phyloP scores from a whole-genome alignment of 2,329 filamentous ascomycete species.

The Escovopsis weberi region DNA sequence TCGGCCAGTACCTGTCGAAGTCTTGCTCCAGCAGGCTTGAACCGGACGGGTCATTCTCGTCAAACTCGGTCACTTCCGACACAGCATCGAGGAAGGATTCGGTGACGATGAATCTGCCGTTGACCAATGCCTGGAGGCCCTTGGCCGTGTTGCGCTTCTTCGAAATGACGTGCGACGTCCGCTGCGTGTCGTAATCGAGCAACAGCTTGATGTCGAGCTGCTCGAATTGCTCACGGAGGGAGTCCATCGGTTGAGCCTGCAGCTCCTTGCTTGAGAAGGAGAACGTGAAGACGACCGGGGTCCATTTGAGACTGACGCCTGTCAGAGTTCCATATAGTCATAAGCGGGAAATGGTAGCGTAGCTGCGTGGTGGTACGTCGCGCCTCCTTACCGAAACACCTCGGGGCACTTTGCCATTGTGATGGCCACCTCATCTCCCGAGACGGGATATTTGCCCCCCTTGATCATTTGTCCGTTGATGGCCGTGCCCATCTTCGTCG shows the following conservation, averaged over 20 bases:
- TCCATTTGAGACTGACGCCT: slow-evolving; percentile 56
- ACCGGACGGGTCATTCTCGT: slow-evolving; percentile 34
- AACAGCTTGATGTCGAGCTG: slow-evolving; percentile 80
- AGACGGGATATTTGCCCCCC: slow-evolving; percentile 43
- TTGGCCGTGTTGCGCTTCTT: slow-evolving; percentile 83
- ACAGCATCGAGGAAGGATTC: slow-evolving; percentile 61
- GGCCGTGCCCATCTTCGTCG: slow-evolving; percentile 72
- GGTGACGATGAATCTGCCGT: slow-evolving; percentile 64
- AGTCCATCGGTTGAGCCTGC: slow-evolving; percentile 48
- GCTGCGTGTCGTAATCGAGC: slow-evolving; percentile 50
- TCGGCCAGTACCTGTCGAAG: slow-evolving; percentile 67
- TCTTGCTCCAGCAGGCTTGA: slow-evolving; percentile 56
- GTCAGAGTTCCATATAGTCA: slow-evolving; percentile 6
- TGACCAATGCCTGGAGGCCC: slow-evolving; percentile 73
- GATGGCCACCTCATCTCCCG: slow-evolving; percentile 40
- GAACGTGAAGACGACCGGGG: slow-evolving; percentile 67
- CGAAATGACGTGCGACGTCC: slow-evolving; percentile 78
- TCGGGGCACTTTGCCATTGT: slow-evolving; percentile 57
- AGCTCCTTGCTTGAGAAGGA: slow-evolving; percentile 54
- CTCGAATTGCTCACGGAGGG: slow-evolving; percentile 54
- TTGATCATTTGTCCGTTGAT: slow-evolving; percentile 61
- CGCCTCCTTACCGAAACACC: slow-evolving; percentile 36
- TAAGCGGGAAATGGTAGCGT: too few species aligned
- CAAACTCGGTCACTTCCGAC: slow-evolving; percentile 39
- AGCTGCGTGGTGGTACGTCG: background rate